Evolutionary conservation across 2,329 filamentous ascomycete species (phyloP), one percentile per base, ranked within the genome.

Genomic region (Aspergillus sp.): DNA sequence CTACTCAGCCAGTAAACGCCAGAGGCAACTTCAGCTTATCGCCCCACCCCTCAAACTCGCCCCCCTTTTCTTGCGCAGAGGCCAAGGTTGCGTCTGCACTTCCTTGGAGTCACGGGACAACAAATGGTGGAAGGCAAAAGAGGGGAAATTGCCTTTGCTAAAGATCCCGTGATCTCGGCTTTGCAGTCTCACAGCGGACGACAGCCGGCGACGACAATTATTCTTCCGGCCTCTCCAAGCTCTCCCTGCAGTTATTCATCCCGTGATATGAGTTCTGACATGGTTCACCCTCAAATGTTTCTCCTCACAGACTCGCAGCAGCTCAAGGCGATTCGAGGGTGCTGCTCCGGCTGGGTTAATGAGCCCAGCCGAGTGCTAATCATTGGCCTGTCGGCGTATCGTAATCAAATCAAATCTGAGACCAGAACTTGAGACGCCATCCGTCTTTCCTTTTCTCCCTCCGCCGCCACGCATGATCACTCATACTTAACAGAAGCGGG

Each of bases 1-100:
- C 31, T 55, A 15, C 9, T n/a, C 22, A 30, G n/a, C 68, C 65
- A 69, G 64, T 69, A 15, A 69, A 13, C n/a, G 15, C 17, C 5
- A 9, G 9, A 8, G 0, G 34, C 49, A 22, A 4, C 19, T 48
- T 22, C 63, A 64, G 64, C 65, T 68, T 66, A 69, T 68, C 61
- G 66, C 66, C 64, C 67, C 67, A 62, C 64, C 48, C 58, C 11
- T n/a, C n/a, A 43, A 50, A 9, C 23, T 57, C 22, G 51, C 28
- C 58, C 60, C 61, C 60, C 61, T 48, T 57, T 64, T 60, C 50
- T 47, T 57, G 54, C 17, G 30, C 50, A 25, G 7, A 53, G 34
- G 51, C 50, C 54, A 45, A 51, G 23, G 11, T 50, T 50, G 23
- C 22, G 23, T 52, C 50, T 59, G 28, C 45, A 53, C 31, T 53